Base-by-base conservation (phyloP, 495 filamentous ascomycete genomes). In the Xanthoparmelia taractica region DNA sequence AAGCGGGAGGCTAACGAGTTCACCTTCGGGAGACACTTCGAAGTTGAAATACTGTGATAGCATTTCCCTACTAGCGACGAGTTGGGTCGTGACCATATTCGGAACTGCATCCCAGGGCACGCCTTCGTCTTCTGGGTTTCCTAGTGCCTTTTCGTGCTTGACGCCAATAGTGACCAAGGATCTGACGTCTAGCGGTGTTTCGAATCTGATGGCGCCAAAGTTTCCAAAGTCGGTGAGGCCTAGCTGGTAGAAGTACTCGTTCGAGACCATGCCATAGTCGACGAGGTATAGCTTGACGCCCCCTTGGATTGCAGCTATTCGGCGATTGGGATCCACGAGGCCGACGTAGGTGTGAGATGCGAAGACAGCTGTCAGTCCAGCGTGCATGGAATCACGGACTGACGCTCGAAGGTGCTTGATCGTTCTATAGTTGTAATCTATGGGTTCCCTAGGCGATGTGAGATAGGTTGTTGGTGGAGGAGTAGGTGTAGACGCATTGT, bases 161-260 rank as follows among this genome's bases (percentile, higher is more conserved):
- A 85, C 90, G 3, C 86, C 94, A 38, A 96, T 79, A 37, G 74
- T 71, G 0, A 99, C 78, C 13, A 97, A 74, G 58, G 89, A 85
- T 18, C 78, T 73, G 13, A 97, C 74, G 59, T 84, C 80, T 0
- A 96, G 82, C 1, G 90, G 80, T 1, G 92, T 89, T 58, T 87
- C 82, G 62, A 97, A 89, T 12, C 80, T 81, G 68, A 97, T 96
- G 58, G 78, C 70, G 20, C 95, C 95, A 72, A 96, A 97, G 70
- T 97, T 97, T 2, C 88, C 91, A 73, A 97, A 99, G 71, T 97
- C 91, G 0, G 94, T 96, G 50, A 99, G 82, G 3, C 92, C 95
- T 54, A 97, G 77, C 74, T 99, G 95, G 76, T 99, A 97, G 76
- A 99, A 96, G 75, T 93, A 92, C 70, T 97, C 95, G 62, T 84